Percentiles rank a stretch among this genome's conserved stretches.
These are phyloP conservation scores for Clitopilus passeckerianus DNA, from an alignment of 768 basidiomycete genomes.

Conservation along the genomic window DNA sequence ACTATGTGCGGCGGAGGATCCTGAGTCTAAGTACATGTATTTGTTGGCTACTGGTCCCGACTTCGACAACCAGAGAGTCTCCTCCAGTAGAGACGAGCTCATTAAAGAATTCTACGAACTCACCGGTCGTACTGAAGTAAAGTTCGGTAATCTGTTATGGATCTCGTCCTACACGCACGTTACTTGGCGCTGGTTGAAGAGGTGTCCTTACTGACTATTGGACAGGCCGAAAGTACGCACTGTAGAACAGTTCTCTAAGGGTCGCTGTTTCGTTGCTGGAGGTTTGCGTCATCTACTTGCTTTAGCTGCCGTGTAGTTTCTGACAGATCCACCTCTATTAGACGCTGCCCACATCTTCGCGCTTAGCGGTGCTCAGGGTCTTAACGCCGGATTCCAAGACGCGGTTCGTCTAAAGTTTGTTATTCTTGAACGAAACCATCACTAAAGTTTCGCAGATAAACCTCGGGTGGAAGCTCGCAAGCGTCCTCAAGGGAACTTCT, in stretches of 20 bases:
- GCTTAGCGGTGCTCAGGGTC: background rate
- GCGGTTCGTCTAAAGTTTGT: background rate
- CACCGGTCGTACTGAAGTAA: background rate
- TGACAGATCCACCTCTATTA: background rate
- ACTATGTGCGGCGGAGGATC: background rate
- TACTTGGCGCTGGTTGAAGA: too few species aligned
- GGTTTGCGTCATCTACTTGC: background rate
- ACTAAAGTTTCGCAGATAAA: background rate
- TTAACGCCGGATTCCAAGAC: background rate
- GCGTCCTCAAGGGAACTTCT: background rate
- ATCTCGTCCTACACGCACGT: background rate
- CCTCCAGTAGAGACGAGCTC: background rate
- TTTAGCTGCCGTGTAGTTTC: background rate
- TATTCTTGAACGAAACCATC: too few species aligned
- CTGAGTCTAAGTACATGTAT: background rate
- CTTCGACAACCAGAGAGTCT: background rate
- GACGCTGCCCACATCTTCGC: background rate
- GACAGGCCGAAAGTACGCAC: background rate
- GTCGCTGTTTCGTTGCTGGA: background rate
- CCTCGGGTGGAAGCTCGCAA: slow-evolving; percentile 1
- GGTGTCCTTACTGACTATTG: too few species aligned
- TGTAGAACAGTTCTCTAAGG: background rate
- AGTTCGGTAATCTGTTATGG: background rate
- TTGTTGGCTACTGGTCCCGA: background rate
- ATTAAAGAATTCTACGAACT: slow-evolving; percentile 1